phyloP scores from a whole-genome alignment of 2,329 filamentous ascomycete species.

The Aspergillus vadensis region DNA sequence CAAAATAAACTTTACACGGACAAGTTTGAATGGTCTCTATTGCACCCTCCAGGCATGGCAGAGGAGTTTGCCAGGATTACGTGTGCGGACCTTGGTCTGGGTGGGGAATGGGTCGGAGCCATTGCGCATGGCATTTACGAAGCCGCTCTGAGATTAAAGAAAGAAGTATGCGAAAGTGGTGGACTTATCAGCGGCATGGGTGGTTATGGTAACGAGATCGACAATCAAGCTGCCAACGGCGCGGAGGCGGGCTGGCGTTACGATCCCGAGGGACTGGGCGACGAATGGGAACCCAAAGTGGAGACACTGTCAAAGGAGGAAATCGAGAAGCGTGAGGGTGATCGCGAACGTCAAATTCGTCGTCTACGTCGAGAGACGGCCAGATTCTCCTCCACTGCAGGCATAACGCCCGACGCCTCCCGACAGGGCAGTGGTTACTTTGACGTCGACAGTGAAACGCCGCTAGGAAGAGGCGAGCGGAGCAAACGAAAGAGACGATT shows the following conservation, averaged over 20 bases:
- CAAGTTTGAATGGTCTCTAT: constrained; percentile 95
- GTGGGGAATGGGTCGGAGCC: constrained; percentile 89
- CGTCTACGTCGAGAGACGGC: constrained; percentile 87
- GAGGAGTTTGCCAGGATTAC: constrained; percentile 91
- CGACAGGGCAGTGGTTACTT: constrained; percentile 60
- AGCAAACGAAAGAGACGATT: constrained; percentile 96
- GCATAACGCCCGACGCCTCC: constrained; percentile 76
- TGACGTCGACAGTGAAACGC: constrained; percentile 66
- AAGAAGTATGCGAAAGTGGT: constrained; percentile 91
- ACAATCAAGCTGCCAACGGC: constrained; percentile 80
- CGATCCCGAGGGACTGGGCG: constrained; percentile 83
- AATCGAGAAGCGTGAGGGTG: constrained; percentile 94
- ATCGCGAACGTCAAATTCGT: constrained; percentile 87
- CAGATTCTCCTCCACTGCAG: constrained; percentile 82
- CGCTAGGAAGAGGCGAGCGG: constrained; percentile 87
- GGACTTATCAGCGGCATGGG: constrained; percentile 76
- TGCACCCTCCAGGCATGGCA: constrained; percentile 87
- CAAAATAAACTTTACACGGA: constrained; percentile 91
- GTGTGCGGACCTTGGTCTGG: constrained; percentile 85
- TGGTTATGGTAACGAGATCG: constrained; percentile 69
- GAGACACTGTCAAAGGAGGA: constrained; percentile 88
- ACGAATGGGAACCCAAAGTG: constrained; percentile 81
- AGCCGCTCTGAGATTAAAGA: constrained; percentile 86
- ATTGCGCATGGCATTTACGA: constrained; percentile 98
- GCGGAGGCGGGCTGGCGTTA: constrained; percentile 95